phyloP scores from a whole-genome alignment of 495 filamentous ascomycete species.

The Bacidia gigantensis region DNA sequence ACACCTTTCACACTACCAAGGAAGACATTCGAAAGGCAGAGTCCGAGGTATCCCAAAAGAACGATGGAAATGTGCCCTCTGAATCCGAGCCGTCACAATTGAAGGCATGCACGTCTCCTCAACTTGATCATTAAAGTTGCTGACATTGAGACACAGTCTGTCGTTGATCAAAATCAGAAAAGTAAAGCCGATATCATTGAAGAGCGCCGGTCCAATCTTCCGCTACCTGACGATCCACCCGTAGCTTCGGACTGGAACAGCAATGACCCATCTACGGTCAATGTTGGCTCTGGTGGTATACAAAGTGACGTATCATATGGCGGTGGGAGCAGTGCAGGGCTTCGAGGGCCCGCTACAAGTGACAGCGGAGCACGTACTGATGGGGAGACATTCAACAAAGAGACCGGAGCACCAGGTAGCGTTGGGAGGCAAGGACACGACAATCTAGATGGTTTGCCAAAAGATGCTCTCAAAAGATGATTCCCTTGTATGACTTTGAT shows the following conservation, averaged over 20 bases:
- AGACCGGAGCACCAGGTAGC: slow-evolving; percentile 24
- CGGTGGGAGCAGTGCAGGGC: slow-evolving; percentile 31
- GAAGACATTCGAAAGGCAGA: slow-evolving; percentile 41
- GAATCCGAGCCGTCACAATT: slow-evolving; percentile 35
- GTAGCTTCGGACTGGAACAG: slow-evolving; percentile 63
- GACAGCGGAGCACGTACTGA: slow-evolving; percentile 41
- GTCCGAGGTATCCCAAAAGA: slow-evolving; percentile 28
- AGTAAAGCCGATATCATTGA: slow-evolving; percentile 52
- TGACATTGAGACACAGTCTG: slow-evolving; percentile 23
- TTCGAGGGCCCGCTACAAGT: slow-evolving; percentile 50
- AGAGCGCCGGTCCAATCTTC: slow-evolving; percentile 53
- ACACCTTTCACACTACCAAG: slow-evolving; percentile 37
- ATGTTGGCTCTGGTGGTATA: slow-evolving; percentile 49
- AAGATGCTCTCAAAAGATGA: slow-evolving; percentile 33
- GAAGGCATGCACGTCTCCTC: slow-evolving; percentile 23
- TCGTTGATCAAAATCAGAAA: slow-evolving; percentile 30
- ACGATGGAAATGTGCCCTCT: slow-evolving; percentile 30
- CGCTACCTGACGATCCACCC: slow-evolving; percentile 65
- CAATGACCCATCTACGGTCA: slow-evolving; percentile 49
- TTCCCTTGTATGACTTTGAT: no score
- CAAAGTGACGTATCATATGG: slow-evolving; percentile 39
- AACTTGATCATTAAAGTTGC: not conserved
- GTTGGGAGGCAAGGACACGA: slow-evolving; percentile 46
- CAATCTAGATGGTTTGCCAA: slow-evolving; percentile 33
- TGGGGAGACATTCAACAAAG: slow-evolving; percentile 28